These are phyloP conservation scores for Priceomyces haplophilus DNA, from an alignment of 805 yeast genomes.

Conservation along the genomic window DNA sequence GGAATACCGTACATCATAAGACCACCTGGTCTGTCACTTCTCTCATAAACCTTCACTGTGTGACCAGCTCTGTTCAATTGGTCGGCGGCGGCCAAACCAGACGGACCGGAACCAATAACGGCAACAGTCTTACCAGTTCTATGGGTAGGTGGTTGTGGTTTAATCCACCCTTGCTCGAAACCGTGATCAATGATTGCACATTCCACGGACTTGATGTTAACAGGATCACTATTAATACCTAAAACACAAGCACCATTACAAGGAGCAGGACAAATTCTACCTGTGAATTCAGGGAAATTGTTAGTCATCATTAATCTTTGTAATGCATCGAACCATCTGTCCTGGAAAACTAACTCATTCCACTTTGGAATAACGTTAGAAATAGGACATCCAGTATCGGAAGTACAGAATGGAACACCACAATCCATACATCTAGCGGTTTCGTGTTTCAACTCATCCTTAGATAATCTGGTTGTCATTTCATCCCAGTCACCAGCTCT, in stretches of 20 bases:
- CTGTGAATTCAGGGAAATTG: constrained; percentile 98
- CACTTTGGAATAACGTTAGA: constrained; percentile 97
- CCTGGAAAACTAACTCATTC: constrained; percentile 93
- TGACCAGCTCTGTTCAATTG: constrained; percentile 97
- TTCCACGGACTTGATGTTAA: constrained; percentile 94
- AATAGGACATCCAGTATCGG: constrained; percentile 97
- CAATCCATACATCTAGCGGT: constrained; percentile 99
- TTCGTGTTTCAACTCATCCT: constrained; percentile 84
- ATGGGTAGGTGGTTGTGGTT: constrained; percentile 69
- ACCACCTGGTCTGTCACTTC: constrained; percentile 96
- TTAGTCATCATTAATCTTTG: constrained; percentile 92
- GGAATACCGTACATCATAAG: constrained; percentile 98
- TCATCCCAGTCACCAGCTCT: constrained; percentile 93
- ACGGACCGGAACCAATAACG: constrained; percentile 93
- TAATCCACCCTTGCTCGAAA: constrained; percentile 94
- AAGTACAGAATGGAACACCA: constrained; percentile 98
- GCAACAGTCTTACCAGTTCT: constrained; percentile 89
- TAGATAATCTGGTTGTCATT: constrained; percentile 72
- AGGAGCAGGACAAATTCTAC: constrained; percentile 98
- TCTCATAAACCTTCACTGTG: constrained; percentile 83
- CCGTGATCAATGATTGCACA: constrained; percentile 96
- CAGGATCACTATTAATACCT: constrained; percentile 92
- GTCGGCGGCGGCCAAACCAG: constrained; percentile 96
- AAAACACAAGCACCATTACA: constrained; percentile 94
- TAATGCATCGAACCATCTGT: constrained; percentile 91